Conservation (phyloP, 768 basidiomycete genomes). For the Lentinus brumalis region DNA sequence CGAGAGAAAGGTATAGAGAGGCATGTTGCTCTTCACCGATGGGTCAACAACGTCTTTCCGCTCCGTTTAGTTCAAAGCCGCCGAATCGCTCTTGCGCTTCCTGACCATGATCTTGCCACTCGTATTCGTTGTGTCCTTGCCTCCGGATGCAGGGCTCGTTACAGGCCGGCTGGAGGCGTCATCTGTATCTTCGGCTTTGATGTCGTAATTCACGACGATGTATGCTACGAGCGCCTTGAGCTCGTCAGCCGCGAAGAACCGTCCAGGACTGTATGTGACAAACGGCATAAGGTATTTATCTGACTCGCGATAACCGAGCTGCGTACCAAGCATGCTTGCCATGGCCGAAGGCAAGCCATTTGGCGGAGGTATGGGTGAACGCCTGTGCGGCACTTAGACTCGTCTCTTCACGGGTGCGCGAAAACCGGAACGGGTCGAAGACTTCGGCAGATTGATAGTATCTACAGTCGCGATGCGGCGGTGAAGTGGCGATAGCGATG, state of each 20-base stretch:
- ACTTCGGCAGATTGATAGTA: constrained; percentile 36
- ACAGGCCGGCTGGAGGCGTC: too few species aligned
- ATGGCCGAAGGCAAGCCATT: constrained; percentile 18
- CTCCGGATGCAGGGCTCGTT: too few species aligned
- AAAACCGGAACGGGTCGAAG: constrained; percentile 48
- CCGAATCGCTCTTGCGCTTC: too few species aligned
- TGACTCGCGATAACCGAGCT: neutral
- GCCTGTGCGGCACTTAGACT: constrained; percentile 14
- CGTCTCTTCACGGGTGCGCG: constrained; percentile 25
- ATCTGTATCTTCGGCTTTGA: constrained; percentile 20
- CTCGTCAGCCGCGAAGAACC: constrained; percentile 36
- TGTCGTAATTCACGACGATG: constrained; percentile 34
- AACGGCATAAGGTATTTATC: neutral
- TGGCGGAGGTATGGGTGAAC: constrained; percentile 10
- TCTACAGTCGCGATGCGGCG: constrained; percentile 34
- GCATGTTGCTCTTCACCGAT: too few species aligned
- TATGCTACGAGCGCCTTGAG: constrained; percentile 36
- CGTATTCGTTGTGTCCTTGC: too few species aligned
- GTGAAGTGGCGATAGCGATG: constrained; percentile 31
- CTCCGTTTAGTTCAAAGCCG: too few species aligned
- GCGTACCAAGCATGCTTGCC: constrained; percentile 23
- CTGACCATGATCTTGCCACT: too few species aligned
- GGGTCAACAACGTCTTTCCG: too few species aligned
- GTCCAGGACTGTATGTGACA: constrained; percentile 30
- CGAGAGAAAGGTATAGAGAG: too few species aligned